These are phyloP conservation scores for Malassezia nana DNA, from an alignment of 1,284 basidiomycete genomes.

Conservation along the genomic window DNA sequence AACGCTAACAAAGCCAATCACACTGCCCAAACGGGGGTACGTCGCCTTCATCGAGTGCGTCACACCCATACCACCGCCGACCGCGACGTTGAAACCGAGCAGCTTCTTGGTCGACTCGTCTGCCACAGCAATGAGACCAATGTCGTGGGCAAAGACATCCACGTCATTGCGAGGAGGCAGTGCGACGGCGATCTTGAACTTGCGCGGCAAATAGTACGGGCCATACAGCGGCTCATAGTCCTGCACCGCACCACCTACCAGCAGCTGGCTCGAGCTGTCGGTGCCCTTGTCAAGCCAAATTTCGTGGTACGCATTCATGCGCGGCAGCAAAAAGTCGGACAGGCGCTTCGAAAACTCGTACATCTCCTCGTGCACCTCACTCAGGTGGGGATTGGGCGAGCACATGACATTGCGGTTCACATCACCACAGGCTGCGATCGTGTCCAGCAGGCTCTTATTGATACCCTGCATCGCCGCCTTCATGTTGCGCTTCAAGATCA, in stretches of 20 bases:
- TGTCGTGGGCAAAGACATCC: conserved; percentile 88
- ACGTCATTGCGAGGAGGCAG: conserved; percentile 95
- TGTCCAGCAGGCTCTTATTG: conserved; percentile 82
- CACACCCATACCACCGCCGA: conserved; percentile 93
- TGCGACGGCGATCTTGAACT: conserved; percentile 97
- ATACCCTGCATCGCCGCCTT: conserved; percentile 95
- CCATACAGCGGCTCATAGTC: conserved; percentile 95
- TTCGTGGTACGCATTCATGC: conserved; percentile 91
- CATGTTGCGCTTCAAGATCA: conserved; percentile 89
- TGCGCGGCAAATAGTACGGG: conserved; percentile 85
- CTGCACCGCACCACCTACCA: conserved; percentile 78
- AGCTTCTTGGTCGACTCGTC: conserved; percentile 52
- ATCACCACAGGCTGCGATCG: conserved; percentile 94
- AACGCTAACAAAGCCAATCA: conserved; percentile 83
- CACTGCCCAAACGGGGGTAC: conserved; percentile 76
- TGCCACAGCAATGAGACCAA: conserved; percentile 87
- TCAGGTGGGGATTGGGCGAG: conserved; percentile 78
- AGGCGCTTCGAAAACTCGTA: conserved; percentile 76
- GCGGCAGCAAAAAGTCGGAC: conserved; percentile 77
- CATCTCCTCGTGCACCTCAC: conserved; percentile 71
- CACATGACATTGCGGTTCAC: conserved; percentile 90
- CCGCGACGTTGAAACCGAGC: conserved; percentile 50
- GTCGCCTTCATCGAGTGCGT: conserved; percentile 99
- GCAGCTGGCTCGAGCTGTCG: conserved; percentile 57
- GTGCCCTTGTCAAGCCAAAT: conserved; percentile 75